phyloP scores from a whole-genome alignment of 2,329 filamentous ascomycete genomes.

The Seiridium cupressi region DNA sequence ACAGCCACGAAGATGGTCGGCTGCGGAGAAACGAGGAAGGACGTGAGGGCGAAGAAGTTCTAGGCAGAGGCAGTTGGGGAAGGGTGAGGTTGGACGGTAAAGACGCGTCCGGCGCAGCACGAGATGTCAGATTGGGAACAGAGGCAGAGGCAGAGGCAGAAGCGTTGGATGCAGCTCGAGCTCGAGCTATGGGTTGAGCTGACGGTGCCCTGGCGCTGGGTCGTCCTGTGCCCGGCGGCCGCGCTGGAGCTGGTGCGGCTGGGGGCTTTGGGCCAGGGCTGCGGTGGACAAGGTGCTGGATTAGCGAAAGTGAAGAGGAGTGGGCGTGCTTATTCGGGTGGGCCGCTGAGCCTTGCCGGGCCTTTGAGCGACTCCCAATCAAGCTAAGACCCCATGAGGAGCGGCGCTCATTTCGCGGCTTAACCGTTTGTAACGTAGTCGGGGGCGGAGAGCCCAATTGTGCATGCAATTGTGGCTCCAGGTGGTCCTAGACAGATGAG shows the following conservation, averaged over 20 bases:
- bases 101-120: neutral
- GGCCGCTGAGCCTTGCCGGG: neutral
- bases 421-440: constrained; percentile 9
- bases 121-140: neutral
- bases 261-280: neutral
- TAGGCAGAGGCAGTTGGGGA: neutral
- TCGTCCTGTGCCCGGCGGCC: neutral
- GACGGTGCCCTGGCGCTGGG: neutral
- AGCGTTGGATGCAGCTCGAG: neutral
- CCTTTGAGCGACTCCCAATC: neutral
- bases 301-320: constrained; percentile 5
- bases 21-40: neutral
- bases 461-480: neutral
- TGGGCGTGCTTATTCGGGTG: constrained; percentile 7
- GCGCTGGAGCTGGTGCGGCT: neutral
- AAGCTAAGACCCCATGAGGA: constrained; percentile 9
- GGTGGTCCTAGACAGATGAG: neutral
- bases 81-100: neutral
- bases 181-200: neutral
- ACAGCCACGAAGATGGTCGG: neutral
- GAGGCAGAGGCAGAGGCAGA: constrained; percentile 1
- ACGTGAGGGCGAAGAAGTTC: neutral
- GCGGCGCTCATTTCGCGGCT: constrained; percentile 9
- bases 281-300: constrained; percentile 2
- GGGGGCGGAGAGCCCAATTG: neutral